Conservation (phyloP, 2,329 filamentous ascomycete genomes). For the Keithomyces neogunnii region DNA sequence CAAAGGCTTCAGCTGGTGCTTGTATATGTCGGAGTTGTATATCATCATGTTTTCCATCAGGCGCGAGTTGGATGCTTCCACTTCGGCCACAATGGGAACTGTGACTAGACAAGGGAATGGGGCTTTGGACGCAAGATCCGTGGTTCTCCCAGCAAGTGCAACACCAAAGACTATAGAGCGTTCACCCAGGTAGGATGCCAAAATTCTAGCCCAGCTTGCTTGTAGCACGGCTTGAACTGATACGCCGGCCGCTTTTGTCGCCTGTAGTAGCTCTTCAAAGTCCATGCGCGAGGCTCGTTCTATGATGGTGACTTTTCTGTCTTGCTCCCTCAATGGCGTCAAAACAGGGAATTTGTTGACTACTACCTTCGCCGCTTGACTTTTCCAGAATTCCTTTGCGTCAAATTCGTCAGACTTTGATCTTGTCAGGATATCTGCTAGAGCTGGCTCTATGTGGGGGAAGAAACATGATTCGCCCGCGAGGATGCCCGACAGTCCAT, state of each 20-base stretch:
- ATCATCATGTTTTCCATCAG: constrained; percentile 56
- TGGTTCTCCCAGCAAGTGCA: constrained; percentile 67
- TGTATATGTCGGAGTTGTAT: constrained; percentile 55
- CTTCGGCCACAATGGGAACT: constrained; percentile 59
- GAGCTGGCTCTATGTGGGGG: constrained; percentile 21
- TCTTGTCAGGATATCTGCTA: constrained; percentile 34
- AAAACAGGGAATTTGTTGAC: constrained; percentile 70
- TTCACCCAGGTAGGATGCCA: constrained; percentile 73
- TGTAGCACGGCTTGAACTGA: constrained; percentile 70
- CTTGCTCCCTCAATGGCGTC: constrained; percentile 47
- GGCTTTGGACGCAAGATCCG: constrained; percentile 47
- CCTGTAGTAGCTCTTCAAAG: constrained; percentile 40
- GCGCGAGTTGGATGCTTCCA: constrained; percentile 43
- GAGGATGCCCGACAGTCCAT: constrained; percentile 39
- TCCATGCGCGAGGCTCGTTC: constrained; percentile 26
- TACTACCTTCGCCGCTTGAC: constrained; percentile 40
- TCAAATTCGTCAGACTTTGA: constrained; percentile 19
- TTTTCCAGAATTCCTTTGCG: constrained; percentile 54
- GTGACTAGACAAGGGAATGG: constrained; percentile 78
- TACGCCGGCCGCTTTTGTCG: constrained; percentile 50
- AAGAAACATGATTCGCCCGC: constrained; percentile 9
- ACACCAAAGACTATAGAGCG: constrained; percentile 66
- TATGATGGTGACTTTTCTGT: constrained; percentile 24
- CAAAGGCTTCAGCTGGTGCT: constrained; percentile 64
- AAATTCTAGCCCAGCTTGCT: constrained; percentile 66